Base-by-base conservation (phyloP, 495 filamentous ascomycete species). In the Daldinia decipiens region DNA sequence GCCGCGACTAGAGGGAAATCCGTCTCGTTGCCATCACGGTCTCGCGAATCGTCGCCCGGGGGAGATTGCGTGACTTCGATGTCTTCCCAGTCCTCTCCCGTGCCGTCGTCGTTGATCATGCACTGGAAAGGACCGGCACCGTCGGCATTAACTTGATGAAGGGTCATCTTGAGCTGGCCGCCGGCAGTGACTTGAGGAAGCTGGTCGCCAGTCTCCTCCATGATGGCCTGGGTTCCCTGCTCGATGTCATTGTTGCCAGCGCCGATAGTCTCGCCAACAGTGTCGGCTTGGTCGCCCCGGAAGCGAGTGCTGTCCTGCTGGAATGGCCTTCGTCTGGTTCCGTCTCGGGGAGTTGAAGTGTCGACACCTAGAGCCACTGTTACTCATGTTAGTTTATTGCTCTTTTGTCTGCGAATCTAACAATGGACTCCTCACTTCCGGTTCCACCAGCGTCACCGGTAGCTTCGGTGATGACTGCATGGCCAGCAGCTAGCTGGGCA, bases 251-350 rank as follows among this genome's bases (percentile, higher is more conserved):
- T 86, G 71, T 76, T 73, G 43, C 84, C 84, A 31, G 59, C 79
- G 6, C 66, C 77, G 19, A 82, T 65, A 1, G 79, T 82, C 73
- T 83, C 79, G 58, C 81, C 79, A 58, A 84, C 53, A 13, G 82
- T 82, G n/a, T 78, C 75, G n/a, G 79, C 81, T 5, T 77, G 66
- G 47, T 71, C 68, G 24, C 80, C 81, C 38, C 76, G 68, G 80
- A 87, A 87, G 15, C 85, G 82, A 45, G 85, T 86, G 55, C 72
- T 77, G 65, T 87, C 85, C 43, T 84, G 84, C 68, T 87, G 85
- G 78, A 86, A 86, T 6, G 85, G 85, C 8, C 68, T 70, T 31
- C 85, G 82, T 3, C 77, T 66, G n/a, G 84, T 86, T 34, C 85
- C 85, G 59, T 85, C 83, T 17, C 85, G 84, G 13, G 85, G 85